Evolutionary conservation across 176 grass and related monocot species (phyloP), one percentile per base, ranked within the genome.

Genomic region (Musa acuminata): DNA sequence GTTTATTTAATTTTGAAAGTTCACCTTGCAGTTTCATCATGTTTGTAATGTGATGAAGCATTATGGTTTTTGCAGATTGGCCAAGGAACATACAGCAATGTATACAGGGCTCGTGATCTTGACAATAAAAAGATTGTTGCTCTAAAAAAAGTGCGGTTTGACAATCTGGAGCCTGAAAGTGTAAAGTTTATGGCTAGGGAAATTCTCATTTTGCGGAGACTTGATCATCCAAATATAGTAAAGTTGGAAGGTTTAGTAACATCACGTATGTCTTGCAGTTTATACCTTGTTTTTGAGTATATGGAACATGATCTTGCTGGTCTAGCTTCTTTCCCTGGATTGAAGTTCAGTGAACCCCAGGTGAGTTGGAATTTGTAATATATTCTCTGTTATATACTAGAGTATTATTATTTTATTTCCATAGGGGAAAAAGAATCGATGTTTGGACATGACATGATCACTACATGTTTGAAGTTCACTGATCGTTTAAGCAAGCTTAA

Each of bases 281-380:
- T 99, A 75, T 99, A 99, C 80, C 90, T 99, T 84, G 96, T 99
- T 83, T 99, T 99, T 75, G 96, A 99, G 81, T 99, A 99, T 67
- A 99, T 99, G 96, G 96, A 99, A 55, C 96, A 99, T 77, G 96
- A 99, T 77, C 81, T 99, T 75, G 83, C 91, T 57, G 96, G 90
- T 22, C 79, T 99, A 72, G 91, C 96, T 80, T 99, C 96, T 76
- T 95, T 91, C 80, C 80, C 96, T 81, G 96, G 86, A 69, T 55
- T 85, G 64, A 89, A 99, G 85, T 91, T 99, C 81, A 87, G 86
- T 0, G 96, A 99, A 67, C 83, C 86, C 67, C 96, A 99, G 96
- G 96, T 99, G 67, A 35, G 55, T 82, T 52, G 6, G 11, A 69
- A 13, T 54, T 80, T 74, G 16, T 53, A 79, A 69, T 21, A 14